Base-by-base conservation (phyloP, 208 protist species). In the Crithidia bombi region DNA sequence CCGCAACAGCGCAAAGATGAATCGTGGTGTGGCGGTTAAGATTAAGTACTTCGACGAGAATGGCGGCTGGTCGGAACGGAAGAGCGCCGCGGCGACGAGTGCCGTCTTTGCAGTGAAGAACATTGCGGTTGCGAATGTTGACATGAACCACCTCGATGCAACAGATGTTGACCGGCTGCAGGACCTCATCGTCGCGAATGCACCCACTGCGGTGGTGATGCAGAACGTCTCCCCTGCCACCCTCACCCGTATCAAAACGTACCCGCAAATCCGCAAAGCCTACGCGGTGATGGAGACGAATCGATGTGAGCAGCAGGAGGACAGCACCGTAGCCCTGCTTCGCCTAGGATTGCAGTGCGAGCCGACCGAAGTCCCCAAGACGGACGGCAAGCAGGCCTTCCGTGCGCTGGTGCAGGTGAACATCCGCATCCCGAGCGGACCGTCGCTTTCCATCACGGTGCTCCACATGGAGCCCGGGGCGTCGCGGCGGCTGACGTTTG, bases 21-120 rank as follows among this genome's bases (percentile, higher is more conserved):
- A 69, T 54, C 41, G 57, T 12, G 69, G 64, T 14, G 52, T 69
- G 6, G 41, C 69, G 57, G 74, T 85, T 0, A 91, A 87, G 75
- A 59, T 95, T 17, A 88, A 90, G 65, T 86, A 91, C 65, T 92
- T 75, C 49, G 90, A 92, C 35, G 90, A 92, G 32, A 80, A 72
- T 25, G 57, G 68, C 0, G 83, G 78, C 30, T 95, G 90, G 87
- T 82, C 70, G 26, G 86, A 95, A 12, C 75, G 78, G 14, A 79
- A 83, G 26, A 59, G 70, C 50, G 44, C 54, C 0, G 70, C 70
- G 35, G 52, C 70, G 33, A 64, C 41, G 41, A 56, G 41, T 63
- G 44, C 51, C 30, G 32, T 75, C 17, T 68, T 73, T 68, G 21
- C 75, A 17, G 32, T 70, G 7, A 87, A 90, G 70, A 75, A 55